These are phyloP conservation scores for Staphylotrichum longicolle DNA, from an alignment of 495 filamentous ascomycete genomes.

Conservation along the genomic window DNA sequence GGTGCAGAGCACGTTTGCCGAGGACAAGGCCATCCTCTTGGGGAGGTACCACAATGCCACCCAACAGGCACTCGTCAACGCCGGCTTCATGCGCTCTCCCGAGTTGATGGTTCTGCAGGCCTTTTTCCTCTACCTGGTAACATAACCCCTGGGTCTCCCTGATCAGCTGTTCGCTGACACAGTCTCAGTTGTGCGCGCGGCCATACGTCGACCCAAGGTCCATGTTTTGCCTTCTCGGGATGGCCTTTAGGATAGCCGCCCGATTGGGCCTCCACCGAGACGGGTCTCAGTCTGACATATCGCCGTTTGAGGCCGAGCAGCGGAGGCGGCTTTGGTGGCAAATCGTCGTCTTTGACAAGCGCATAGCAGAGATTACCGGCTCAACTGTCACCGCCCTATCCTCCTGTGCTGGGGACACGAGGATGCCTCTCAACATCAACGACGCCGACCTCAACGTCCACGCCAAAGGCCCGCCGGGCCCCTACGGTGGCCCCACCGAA, in stretches of 20 bases:
- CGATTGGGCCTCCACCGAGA: constrained; percentile 67
- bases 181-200: constrained; percentile 41
- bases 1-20: constrained; percentile 49
- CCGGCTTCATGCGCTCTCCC: constrained; percentile 54
- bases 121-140: constrained; percentile 55
- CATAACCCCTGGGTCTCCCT: constrained; percentile 7
- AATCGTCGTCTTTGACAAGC: constrained; percentile 61
- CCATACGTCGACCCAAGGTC: constrained; percentile 50
- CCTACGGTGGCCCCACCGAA: constrained; percentile 48
- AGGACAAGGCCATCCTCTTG: constrained; percentile 45
- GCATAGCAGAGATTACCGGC: constrained; percentile 62
- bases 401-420: constrained; percentile 44
- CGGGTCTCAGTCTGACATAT: constrained; percentile 56
- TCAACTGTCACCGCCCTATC: constrained; percentile 60
- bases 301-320: constrained; percentile 67
- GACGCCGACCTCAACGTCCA: constrained; percentile 53
- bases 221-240: constrained; percentile 56
- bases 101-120: constrained; percentile 57
- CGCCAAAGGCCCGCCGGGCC: constrained; percentile 44
- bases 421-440: constrained; percentile 55
- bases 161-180: constrained; percentile 21
- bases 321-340: constrained; percentile 72
- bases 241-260: constrained; percentile 67
- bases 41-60: constrained; percentile 48
- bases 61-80: constrained; percentile 57